phyloP scores from a whole-genome alignment of 345 rosid species.

The Citrus sp. region DNA sequence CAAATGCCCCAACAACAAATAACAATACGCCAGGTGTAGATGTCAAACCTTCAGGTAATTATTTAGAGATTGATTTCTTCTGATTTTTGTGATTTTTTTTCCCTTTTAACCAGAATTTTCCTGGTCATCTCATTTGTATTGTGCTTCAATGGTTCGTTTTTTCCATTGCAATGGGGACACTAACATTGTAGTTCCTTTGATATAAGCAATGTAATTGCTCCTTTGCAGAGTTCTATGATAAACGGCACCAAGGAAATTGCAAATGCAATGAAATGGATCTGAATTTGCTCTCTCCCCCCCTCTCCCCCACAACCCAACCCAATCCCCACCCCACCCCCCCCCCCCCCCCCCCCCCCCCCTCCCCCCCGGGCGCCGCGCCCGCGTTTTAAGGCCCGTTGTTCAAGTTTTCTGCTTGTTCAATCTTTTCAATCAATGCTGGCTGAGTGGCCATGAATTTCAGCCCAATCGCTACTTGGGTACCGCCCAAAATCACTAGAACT shows the following conservation, averaged over 20 bases:
- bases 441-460: too few species aligned
- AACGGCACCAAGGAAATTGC: slow-evolving; percentile 20
- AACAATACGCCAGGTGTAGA: slow-evolving; percentile 23
- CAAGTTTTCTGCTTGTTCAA: background rate
- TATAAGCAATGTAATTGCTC: slow-evolving; percentile 12
- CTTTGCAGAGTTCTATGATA: slow-evolving; percentile 4
- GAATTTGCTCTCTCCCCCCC: slow-evolving; percentile 1
- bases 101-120: slow-evolving; percentile 1
- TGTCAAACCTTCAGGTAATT: slow-evolving; percentile 57
- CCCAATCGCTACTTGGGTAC: background rate
- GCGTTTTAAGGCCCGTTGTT: background rate
- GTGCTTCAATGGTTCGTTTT: slow-evolving; percentile 23
- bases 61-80: slow-evolving; percentile 79
- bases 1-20: slow-evolving; percentile 21
- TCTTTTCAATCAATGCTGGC: background rate
- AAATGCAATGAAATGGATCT: slow-evolving; percentile 22
- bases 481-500: too few species aligned
- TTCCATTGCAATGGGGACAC: slow-evolving; percentile 16
- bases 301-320: too few species aligned
- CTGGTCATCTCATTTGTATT: slow-evolving; percentile 3
- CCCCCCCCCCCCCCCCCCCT: too few species aligned
- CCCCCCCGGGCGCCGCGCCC: too few species aligned
- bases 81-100: slow-evolving; percentile 30
- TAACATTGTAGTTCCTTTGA: slow-evolving; percentile 11
- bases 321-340: fast-evolving